Conservation (phyloP, 2,329 filamentous ascomycete genomes). For the Beauveria sp. region DNA sequence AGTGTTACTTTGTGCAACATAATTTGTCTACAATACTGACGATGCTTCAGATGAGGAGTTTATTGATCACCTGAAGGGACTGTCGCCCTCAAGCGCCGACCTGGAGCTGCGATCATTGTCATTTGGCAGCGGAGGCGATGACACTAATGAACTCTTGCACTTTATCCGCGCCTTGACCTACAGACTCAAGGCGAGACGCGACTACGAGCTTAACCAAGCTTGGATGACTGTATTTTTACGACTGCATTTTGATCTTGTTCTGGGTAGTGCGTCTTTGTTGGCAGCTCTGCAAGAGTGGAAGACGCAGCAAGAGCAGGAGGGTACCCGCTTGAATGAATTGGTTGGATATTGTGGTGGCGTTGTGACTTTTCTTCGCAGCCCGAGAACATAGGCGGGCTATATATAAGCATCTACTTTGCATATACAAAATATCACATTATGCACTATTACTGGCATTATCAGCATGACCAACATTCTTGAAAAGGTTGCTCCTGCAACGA, state of each 20-base stretch:
- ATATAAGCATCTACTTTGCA: background rate
- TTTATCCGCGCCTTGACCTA: slow-evolving; percentile 78
- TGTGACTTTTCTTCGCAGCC: slow-evolving; percentile 68
- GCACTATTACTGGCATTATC: background rate
- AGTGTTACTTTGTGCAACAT: slow-evolving; percentile 19
- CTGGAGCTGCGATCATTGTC: slow-evolving; percentile 80
- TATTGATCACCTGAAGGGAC: slow-evolving; percentile 68
- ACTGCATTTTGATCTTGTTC: slow-evolving; percentile 58
- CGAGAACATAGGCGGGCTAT: slow-evolving; percentile 34
- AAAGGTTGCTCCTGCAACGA: too few species aligned
- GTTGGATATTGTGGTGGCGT: slow-evolving; percentile 87
- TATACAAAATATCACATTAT: background rate
- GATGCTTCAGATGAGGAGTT: slow-evolving; percentile 50
- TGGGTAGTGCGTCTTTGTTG: slow-evolving; percentile 45
- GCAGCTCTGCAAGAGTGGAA: slow-evolving; percentile 62
- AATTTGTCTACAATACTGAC: slow-evolving; percentile 15
- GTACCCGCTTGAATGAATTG: slow-evolving; percentile 61
- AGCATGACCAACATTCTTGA: too few species aligned
- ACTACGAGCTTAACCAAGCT: slow-evolving; percentile 90
- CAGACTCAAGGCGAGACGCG: slow-evolving; percentile 59
- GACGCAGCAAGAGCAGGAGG: slow-evolving; percentile 62
- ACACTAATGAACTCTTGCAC: slow-evolving; percentile 62
- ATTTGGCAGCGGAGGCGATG: slow-evolving; percentile 33
- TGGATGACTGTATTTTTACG: slow-evolving; percentile 96
- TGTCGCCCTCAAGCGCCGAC: slow-evolving; percentile 80